Base-by-base conservation (phyloP, 345 rosid species). In the Populus nigra region DNA sequence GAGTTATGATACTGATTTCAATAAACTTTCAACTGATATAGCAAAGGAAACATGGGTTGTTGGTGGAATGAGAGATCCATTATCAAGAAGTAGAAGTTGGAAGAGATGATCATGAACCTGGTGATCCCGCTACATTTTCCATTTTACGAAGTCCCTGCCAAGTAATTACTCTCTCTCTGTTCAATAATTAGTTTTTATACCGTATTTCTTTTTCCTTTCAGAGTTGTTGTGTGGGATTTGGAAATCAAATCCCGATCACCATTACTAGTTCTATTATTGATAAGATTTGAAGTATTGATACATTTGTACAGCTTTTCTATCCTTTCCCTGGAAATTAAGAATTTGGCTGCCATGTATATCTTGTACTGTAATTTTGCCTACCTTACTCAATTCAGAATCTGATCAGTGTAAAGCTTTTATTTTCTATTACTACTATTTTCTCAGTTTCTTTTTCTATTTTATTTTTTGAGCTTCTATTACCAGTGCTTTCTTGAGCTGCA, bases 11-110 rank as follows among this genome's bases (percentile, higher is more conserved):
- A 81, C 90, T 3, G 92, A 90, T 38, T 91, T 83, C 80, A 83
- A 88, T 86, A 86, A 82, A 73, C 82, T 91, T 63, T 90, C 96
- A 70, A 27, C 91, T 61, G 98, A 94, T 20, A 85, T 92, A 15
- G 94, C 90, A 1, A 85, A 87, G 73, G 97, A 94, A 73, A 94
- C 97, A 77, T 92, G 98, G 98, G 82, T 94, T 80, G 90, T 88
- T 49, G 92, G 90, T 62, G 94, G 90, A 69, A 80, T 78, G 35
- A 87, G 50, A 76, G 93, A 91, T 83, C 82, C 81, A 43, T 73
- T 91, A 43, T 85, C 88, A 70, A 90, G 91, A 75, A 89, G 97
- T 82, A 86, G 89, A 81, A 94, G 98, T 76, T 91, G 88, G 86
- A 94, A 90, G 85, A 85, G 89, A 82, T 94, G 89, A 90, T 10